Conservation (phyloP, 2,329 filamentous ascomycete genomes). For the Graphiopsis chlorocephala region DNA sequence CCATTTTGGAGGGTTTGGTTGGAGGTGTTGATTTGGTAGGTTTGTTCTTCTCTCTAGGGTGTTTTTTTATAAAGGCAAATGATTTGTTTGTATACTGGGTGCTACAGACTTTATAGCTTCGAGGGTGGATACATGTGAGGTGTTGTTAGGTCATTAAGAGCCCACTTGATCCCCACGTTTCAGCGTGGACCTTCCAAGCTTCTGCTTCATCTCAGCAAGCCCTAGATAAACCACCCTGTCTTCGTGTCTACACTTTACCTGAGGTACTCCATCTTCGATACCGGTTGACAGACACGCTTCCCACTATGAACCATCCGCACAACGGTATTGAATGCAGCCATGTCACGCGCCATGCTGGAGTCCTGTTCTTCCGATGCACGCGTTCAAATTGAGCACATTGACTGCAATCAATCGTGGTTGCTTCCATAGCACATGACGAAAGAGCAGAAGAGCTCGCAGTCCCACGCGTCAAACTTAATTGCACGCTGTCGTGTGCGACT, state of each 20-base stretch:
- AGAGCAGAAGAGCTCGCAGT: background rate
- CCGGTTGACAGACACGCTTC: background rate
- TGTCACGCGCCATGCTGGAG: background rate
- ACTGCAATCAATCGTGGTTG: background rate
- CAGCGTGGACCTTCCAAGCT: background rate
- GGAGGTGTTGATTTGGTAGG: background rate
- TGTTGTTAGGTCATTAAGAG: background rate
- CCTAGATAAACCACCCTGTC: background rate
- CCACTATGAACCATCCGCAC: background rate
- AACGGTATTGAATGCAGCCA: background rate
- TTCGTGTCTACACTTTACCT: background rate
- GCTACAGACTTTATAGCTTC: conserved; percentile 7
- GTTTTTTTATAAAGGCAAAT: background rate
- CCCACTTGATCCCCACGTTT: background rate
- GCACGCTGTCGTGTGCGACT: background rate
- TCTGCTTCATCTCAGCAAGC: background rate
- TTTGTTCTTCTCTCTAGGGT: background rate
- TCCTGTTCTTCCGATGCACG: background rate
- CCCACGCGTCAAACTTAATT: background rate
- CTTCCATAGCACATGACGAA: conserved; percentile 7
- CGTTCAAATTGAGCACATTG: background rate
- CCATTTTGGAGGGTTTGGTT: conserved; percentile 6
- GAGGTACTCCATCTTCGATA: background rate
- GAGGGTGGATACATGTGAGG: background rate
- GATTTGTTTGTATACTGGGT: background rate